Evolutionary conservation across 2,329 filamentous ascomycete species (phyloP).

Genomic region (Alternaria infectoria): DNA sequence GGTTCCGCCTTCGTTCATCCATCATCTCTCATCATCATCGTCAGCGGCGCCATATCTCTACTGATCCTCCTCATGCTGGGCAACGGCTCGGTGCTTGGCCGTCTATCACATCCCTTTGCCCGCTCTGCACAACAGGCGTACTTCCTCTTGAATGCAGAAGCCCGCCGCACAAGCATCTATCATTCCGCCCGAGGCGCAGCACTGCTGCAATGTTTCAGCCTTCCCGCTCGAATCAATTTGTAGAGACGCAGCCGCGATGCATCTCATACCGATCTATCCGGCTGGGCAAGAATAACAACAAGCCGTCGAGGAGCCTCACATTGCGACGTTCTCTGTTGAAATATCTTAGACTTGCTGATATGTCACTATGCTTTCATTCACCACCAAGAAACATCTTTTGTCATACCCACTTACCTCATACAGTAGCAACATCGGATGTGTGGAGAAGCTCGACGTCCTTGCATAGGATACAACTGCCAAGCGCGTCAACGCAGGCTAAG

Average conservation of each 20-base stretch:
- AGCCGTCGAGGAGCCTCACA: neutral
- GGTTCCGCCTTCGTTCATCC: neutral
- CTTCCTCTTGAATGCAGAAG: neutral
- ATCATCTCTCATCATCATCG: neutral
- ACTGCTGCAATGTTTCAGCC: neutral
- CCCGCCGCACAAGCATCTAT: neutral
- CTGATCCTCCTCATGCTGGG: neutral
- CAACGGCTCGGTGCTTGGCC: neutral
- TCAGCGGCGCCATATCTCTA: neutral
- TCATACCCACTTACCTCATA: neutral
- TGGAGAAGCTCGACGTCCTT: neutral
- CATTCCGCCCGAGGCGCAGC: neutral
- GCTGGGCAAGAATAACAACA: neutral
- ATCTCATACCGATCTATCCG: constrained; percentile 2
- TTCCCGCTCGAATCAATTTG: neutral
- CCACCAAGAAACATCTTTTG: neutral
- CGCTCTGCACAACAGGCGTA: constrained; percentile 3
- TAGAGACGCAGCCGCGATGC: neutral
- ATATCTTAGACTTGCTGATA: neutral
- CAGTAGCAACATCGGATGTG: neutral
- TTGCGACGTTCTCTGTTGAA: neutral
- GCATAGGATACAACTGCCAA: constrained; percentile 1
- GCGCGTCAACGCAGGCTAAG: constrained; percentile 2
- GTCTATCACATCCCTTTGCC: constrained; percentile 2
- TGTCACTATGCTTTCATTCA: neutral